Percentiles rank a stretch among this genome's conserved stretches.
phyloP scores from a whole-genome alignment of 495 filamentous ascomycete genomes.

The Viridothelium virens region DNA sequence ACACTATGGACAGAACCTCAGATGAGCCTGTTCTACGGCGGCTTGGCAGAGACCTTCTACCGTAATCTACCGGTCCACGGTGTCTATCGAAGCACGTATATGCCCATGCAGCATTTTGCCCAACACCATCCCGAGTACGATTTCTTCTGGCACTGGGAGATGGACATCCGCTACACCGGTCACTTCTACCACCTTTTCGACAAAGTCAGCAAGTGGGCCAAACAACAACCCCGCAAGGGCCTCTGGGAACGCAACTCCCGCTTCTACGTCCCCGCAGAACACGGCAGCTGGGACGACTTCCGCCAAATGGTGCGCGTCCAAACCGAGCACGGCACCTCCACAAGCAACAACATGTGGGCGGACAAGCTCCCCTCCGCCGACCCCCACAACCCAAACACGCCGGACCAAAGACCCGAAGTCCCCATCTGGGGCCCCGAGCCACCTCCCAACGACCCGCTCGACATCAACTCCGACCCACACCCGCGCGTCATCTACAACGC shows the following conservation, averaged over 20 bases:
- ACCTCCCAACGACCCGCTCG: conserved; percentile 48
- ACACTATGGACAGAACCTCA: conserved; percentile 88
- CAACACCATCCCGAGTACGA: conserved; percentile 89
- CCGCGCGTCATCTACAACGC: conserved; percentile 65
- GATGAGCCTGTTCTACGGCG: conserved; percentile 82
- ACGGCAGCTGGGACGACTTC: conserved; percentile 90
- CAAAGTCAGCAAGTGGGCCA: conserved; percentile 65
- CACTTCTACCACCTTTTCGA: conserved; percentile 89
- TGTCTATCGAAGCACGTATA: conserved; percentile 81
- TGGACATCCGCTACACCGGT: conserved; percentile 94
- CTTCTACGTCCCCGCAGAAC: conserved; percentile 83
- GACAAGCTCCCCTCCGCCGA: conserved; percentile 35
- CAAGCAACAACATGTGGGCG: conserved; percentile 64
- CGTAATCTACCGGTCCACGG: conserved; percentile 76
- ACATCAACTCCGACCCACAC: conserved; percentile 62
- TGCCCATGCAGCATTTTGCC: conserved; percentile 91
- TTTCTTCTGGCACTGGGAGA: conserved; percentile 97
- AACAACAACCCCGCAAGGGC: conserved; percentile 75
- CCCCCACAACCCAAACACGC: conserved; percentile 34
- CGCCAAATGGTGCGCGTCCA: conserved; percentile 85
- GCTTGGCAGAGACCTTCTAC: conserved; percentile 62
- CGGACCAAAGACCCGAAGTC: conserved; percentile 52
- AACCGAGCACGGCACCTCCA: conserved; percentile 70
- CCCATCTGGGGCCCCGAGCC: conserved; percentile 80
- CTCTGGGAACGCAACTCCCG: conserved; percentile 89